Base-by-base conservation (phyloP, 1,139 yeast genomes). In the Protomyces arabidopsidicola region DNA sequence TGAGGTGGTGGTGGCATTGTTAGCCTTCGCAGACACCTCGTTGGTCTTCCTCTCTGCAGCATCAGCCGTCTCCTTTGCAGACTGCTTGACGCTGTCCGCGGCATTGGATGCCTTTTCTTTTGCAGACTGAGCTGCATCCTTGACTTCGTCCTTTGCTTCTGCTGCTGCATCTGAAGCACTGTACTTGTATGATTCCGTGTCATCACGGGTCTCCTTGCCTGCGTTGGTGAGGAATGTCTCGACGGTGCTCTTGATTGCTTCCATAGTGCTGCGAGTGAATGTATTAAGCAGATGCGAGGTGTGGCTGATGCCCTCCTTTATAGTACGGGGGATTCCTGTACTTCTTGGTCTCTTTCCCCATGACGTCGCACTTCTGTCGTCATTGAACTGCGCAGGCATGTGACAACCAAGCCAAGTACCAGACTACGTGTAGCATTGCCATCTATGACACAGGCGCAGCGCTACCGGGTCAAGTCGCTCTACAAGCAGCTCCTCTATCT, bases 401-500 rank as follows among this genome's bases (percentile, higher is more conserved):
- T 27, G 31, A 27, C 31, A 27, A 8, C 31, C 6, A 8, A 8
- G 31, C 31, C 6, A 27, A n/a, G n/a, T n/a, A n/a, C n/a, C n/a
- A n/a, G n/a, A n/a, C n/a, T n/a, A n/a, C n/a, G n/a, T n/a, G n/a
- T n/a, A n/a, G n/a, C n/a, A n/a, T n/a, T n/a, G n/a, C n/a, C n/a
- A 36, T 12, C 14, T 2, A 36, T 36, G 42, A 36, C 48, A 16
- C n/a, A n/a, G n/a, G 48, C 48, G n/a, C 48, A 42, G 12, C 48
- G 68, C n/a, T 58, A 63, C 51, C 27, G 52, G 16, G 69, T 67
- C 42, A 57, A 60, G 22, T 22, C 64, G 14, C 68, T 65, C 34
- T 67, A 67, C 60, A 67, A 67, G 60, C 64, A 66, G 34, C 64
- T 67, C 10, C 57, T 67, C 20, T 66, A 38, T 45, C 60, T 67